Base-by-base conservation (phyloP, 2,329 filamentous ascomycete species). In the Cercospora janseana region DNA sequence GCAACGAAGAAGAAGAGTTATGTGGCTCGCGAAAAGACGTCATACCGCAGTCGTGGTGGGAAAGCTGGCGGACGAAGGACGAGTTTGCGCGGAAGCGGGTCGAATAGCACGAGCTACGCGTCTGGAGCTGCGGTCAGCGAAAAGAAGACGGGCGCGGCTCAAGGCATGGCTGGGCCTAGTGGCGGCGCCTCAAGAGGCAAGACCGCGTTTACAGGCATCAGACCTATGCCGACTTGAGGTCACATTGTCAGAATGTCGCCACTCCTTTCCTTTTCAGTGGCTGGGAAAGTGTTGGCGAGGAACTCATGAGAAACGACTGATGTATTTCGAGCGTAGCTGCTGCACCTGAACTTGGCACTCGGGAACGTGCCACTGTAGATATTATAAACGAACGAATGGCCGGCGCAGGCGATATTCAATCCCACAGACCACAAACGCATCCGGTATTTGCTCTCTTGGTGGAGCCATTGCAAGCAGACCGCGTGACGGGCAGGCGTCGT, bases 41-140 rank as follows among this genome's bases (percentile, higher is more conserved):
- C 41, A 32, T 24, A 4, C 37, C 34, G 29, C 29, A 18, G 37
- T 5, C 26, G 32, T 6, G 27, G 28, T 0, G 16, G 21, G n/a
- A 43, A 43, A 16, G 16, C 24, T 10, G 27, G 24, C 15, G 32
- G 24, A n/a, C 18, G 24, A 3, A 42, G 48, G 15, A 46, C 35
- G 5, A 23, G 13, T 24, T 41, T 42, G 24, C 41, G 46, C 18
- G 46, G 34, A 16, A 35, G 45, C 34, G 24, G 45, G 7, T 41
- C 26, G 6, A 48, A 15, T 10, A 49, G 47, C 21, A 32, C 31
- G 34, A 38, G 50, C 21, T 53, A 27, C 26, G 41, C 31, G 16
- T 41, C 51, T 34, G 51, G 26, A 16, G 18, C 46, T 28, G 51
- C 45, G 15, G 27, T 48, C 7, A 26, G 31, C 24, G 49, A 34